Evolutionary conservation across 805 yeast genomes (phyloP), one percentile per base, ranked within the genome.

Genomic region (Candida tibetensis): DNA sequence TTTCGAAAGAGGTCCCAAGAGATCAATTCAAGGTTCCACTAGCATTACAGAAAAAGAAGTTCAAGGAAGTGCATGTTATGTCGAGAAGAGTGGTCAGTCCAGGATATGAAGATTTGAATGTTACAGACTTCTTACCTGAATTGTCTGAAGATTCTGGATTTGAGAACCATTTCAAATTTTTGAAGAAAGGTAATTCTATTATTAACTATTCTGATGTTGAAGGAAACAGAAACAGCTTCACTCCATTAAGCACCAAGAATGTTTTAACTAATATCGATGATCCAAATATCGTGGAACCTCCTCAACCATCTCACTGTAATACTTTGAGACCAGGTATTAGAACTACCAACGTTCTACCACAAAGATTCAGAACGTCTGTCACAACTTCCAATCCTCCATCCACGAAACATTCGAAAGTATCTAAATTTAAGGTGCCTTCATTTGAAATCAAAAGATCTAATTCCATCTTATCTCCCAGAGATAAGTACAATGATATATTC

Each of bases 101-200:
- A 18, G 65, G 65, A 15, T 51, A 56, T 42, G 70, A 67, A 34
- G 75, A 70, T 30, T 47, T 71, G 19, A 53, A 72, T 21, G 64
- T 64, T 1, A 66, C 69, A 16, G 59, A 64, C 39, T 59, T 66
- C 28, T 58, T 75, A 34, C 79, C 79, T 3, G 75, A 75, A 42
- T 34, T 72, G 18, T 66, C 76, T 1, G 64, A 62, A 25, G 74
- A 72, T 30, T 72, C 79, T 2, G 78, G 74, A 12, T 69, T 74
- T 51, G 77, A 64, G 33, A 55, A 57, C 32, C 72, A 71, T 31
- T 72, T 74, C 49, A 55, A 56, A 19, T 57, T 57, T 14, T 59
- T 70, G 37, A 48, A 48, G 28, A 42, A 43, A 23, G 46, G 47
- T 19, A 41, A 46, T 18, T 42, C 53, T 8, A 16, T 36, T 10